Conservation (phyloP, 2,329 filamentous ascomycete species). For the Trichoderma cornu-damae region DNA sequence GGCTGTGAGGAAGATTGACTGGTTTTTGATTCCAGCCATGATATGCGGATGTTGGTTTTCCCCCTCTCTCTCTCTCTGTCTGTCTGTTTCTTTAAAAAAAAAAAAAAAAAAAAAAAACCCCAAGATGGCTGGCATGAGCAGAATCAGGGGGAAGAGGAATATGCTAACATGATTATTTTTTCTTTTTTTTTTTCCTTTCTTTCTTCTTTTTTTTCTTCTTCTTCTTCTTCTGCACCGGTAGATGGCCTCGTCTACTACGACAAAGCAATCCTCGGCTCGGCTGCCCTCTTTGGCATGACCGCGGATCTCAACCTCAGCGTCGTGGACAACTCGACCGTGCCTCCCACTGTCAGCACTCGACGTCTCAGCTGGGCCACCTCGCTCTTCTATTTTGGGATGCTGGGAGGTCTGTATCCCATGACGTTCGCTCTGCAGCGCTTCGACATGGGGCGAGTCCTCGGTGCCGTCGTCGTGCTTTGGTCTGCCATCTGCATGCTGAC, state of each 20-base stretch:
- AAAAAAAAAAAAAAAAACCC: no score
- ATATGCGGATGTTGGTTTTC: conserved; percentile 42
- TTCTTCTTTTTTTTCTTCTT: no score
- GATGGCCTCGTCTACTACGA: conserved; percentile 42
- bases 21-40: conserved; percentile 64
- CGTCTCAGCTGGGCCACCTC: conserved; percentile 72
- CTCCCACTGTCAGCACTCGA: conserved; percentile 57
- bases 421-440: conserved; percentile 66
- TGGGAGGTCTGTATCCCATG: conserved; percentile 69
- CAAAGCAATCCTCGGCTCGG: conserved; percentile 67
- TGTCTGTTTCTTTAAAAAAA: no score
- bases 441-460: conserved; percentile 58
- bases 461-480: conserved; percentile 61
- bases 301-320: conserved; percentile 58
- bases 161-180: background rate
- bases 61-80: background rate
- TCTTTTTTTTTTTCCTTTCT: no score
- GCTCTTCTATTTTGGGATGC: conserved; percentile 76
- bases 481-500: conserved; percentile 62
- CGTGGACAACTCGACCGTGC: conserved; percentile 38
- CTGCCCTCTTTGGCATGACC: conserved; percentile 72
- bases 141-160: background rate
- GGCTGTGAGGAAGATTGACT: conserved; percentile 62
- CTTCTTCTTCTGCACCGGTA: conserved; percentile 38
- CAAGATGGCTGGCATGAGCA: background rate